Evolutionary conservation across 1,139 yeast genomes (phyloP).

Genomic region (Zygosaccharomyces sapae): DNA sequence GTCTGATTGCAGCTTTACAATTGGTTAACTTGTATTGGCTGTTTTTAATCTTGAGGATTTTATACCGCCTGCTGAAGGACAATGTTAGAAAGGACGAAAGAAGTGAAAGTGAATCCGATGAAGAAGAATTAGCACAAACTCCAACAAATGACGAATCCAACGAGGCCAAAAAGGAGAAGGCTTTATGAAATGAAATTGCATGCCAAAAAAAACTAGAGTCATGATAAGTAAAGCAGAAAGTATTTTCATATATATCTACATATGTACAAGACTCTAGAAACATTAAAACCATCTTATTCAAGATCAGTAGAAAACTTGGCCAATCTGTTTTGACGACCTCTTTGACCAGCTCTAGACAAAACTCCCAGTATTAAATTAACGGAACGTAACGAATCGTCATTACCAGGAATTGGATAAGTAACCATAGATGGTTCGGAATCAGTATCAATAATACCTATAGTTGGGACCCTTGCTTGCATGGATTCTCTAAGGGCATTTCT

Average conservation of each 20-base stretch:
- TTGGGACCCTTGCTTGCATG: slow-evolving; percentile 76
- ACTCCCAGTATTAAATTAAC: slow-evolving; percentile 77
- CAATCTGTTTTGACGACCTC: slow-evolving; percentile 62
- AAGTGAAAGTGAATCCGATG: slow-evolving; percentile 70
- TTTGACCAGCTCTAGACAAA: slow-evolving; percentile 77
- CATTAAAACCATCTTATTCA: neutral
- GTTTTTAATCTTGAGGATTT: slow-evolving; percentile 71
- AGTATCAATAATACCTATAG: slow-evolving; percentile 90
- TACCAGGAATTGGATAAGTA: slow-evolving; percentile 93
- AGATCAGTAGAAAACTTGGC: slow-evolving; percentile 32
- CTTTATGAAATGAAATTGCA: slow-evolving; percentile 6
- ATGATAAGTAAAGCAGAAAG: neutral
- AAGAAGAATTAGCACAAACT: slow-evolving; percentile 13
- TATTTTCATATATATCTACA: slow-evolving; percentile 3
- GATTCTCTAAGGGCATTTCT: slow-evolving; percentile 81
- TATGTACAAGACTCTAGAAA: slow-evolving; percentile 8
- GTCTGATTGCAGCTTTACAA: slow-evolving; percentile 74
- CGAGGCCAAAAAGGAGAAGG: slow-evolving; percentile 13
- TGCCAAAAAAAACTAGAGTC: neutral
- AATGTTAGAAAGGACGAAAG: slow-evolving; percentile 76
- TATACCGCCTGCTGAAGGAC: slow-evolving; percentile 52
- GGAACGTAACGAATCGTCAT: slow-evolving; percentile 87
- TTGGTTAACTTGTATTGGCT: slow-evolving; percentile 86
- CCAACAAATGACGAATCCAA: slow-evolving; percentile 8
- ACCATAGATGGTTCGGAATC: slow-evolving; percentile 86